Percentiles rank a stretch among this genome's conserved stretches.
These are phyloP conservation scores for Tulasnella sp. DNA, from an alignment of 768 basidiomycete genomes.

Conservation along the genomic window DNA sequence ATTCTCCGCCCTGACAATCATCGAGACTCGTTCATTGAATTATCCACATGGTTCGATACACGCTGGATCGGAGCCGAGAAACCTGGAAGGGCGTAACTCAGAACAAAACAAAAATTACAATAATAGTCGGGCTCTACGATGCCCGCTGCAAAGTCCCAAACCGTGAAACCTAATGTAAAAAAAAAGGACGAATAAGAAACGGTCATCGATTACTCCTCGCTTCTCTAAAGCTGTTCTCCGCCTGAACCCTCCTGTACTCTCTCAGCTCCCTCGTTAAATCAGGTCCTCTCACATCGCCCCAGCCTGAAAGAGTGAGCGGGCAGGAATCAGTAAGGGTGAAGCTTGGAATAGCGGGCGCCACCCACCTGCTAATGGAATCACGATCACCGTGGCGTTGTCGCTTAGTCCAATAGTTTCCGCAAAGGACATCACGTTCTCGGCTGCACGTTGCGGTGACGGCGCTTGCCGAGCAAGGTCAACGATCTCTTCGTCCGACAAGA, in stretches of 20 bases:
- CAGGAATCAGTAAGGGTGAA: too few species aligned
- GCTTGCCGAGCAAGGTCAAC: conserved; percentile 82
- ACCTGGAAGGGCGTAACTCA: background rate
- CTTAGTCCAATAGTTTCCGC: conserved; percentile 85
- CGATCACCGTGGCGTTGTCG: conserved; percentile 90
- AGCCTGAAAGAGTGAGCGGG: conserved; percentile 56
- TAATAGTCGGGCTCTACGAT: background rate
- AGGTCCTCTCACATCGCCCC: conserved; percentile 78
- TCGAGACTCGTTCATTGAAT: too few species aligned
- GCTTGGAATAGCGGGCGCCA: background rate
- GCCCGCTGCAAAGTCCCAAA: background rate
- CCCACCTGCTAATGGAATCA: conserved; percentile 73
- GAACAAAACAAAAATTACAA: background rate
- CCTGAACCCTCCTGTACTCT: conserved; percentile 64
- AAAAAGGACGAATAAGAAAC: too few species aligned
- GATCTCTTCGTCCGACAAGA: conserved; percentile 92
- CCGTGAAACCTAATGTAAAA: background rate
- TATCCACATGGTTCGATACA: too few species aligned
- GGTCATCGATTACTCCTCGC: conserved; percentile 39
- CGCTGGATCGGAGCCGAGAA: too few species aligned
- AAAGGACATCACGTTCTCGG: conserved; percentile 78
- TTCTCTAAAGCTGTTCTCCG: conserved; percentile 44
- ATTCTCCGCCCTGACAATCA: too few species aligned
- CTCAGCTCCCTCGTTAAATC: conserved; percentile 83
- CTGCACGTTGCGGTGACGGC: conserved; percentile 74